A percentile compares a stretch with the other conserved stretches of the same genome.
Evolutionary conservation across 768 basidiomycete species (phyloP).

Genomic region (Tricholoma sp.): DNA sequence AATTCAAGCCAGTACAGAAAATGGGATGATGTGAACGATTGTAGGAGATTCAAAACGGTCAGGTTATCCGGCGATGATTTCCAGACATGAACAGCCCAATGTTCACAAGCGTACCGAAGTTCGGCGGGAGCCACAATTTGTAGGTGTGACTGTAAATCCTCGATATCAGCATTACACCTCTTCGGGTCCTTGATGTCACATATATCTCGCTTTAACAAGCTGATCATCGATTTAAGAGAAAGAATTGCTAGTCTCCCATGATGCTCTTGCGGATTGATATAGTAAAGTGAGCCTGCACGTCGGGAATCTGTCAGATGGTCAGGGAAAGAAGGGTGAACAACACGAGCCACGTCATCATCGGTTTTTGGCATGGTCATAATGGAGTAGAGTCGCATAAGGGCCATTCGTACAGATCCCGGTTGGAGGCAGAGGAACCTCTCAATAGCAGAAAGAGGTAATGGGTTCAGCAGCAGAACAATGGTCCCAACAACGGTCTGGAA

Average conservation of each 20-base stretch:
- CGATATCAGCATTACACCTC: background rate
- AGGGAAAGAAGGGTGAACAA: background rate
- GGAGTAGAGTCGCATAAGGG: background rate
- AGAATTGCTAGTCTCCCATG: background rate
- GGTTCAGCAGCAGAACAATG: background rate
- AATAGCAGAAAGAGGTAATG: background rate
- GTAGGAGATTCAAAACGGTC: background rate
- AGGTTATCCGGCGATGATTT: background rate
- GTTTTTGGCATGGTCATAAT: background rate
- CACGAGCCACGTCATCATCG: background rate
- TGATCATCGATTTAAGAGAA: background rate
- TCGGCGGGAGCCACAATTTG: background rate
- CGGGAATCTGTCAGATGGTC: background rate
- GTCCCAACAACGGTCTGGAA: background rate
- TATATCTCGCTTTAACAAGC: background rate
- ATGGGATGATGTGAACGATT: background rate
- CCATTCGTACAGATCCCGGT: background rate
- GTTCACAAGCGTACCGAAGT: background rate
- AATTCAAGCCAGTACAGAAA: background rate
- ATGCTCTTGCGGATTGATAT: background rate
- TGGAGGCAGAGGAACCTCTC: background rate
- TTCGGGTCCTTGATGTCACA: background rate
- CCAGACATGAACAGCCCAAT: background rate
- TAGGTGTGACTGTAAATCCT: background rate
- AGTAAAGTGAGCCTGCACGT: background rate